Base-by-base conservation (phyloP, 108 stramenopile genomes). In the Pinguiococcus pyrenoidosus region DNA sequence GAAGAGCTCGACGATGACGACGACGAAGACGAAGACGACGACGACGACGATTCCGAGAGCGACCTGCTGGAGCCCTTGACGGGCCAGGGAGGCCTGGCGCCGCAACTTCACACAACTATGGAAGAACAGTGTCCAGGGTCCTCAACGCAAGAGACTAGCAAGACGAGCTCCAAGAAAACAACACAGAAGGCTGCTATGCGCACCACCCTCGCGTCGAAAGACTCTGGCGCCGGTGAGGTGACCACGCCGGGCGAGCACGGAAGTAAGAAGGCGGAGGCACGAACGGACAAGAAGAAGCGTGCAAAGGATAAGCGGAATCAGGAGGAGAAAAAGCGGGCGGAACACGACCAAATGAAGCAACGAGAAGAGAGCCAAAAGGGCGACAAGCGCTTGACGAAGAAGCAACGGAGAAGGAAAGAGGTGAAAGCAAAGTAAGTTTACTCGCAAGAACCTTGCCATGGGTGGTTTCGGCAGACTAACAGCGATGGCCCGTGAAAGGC, bases 241-340 rank as follows among this genome's bases (percentile, higher is more conserved):
- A 47, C 48, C 46, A 47, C 43, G 49, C n/a, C 12, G 7, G 2
- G 9, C 1, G 23, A 26, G 23, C 22, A n/a, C 28, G 21, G 21
- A 26, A 2, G 42, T 21, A 38, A 59, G 57, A 45, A 37, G 42
- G 16, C 35, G 12, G 18, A 43, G 43, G 43, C 43, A 12, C 43
- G 43, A 13, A 40, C 51, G 20, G 29, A 49, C 23, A 45, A 47
- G 21, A 59, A 59, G 24, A 52, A 54, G 28, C 51, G 57, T 23
- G 49, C 50, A 24, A 51, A 59, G 22, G 53, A 59, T 37, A 54
- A 55, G 51, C 51, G 57, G 51, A 12, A 50, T 0, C 57, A 59
- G 44, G 53, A 54, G 46, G 57, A 59, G 8, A 59, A 54, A 50
- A 59, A 54, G 24, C 53, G 36, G 29, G 18, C 51, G 21, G 57